phyloP scores from a whole-genome alignment of 2,329 filamentous ascomycete species.

The Cladobotryum protrusum region DNA sequence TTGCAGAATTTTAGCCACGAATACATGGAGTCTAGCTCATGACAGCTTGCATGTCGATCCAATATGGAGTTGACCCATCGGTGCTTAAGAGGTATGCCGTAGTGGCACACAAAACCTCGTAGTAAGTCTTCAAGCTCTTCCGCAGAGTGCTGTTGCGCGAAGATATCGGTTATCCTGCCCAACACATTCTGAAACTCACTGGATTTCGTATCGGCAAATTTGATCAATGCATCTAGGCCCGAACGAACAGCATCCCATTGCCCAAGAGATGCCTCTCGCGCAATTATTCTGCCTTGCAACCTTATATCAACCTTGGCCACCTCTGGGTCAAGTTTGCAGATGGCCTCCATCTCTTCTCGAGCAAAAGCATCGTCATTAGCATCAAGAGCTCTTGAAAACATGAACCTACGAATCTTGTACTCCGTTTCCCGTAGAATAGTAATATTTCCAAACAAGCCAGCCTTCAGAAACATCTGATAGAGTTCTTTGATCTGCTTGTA shows the following conservation, averaged over 20 bases:
- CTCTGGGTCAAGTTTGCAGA: constrained; percentile 17
- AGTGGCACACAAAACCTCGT: constrained; percentile 19
- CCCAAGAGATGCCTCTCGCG: constrained; percentile 22
- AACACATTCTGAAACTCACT: constrained; percentile 22
- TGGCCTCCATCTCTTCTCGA: constrained; percentile 18
- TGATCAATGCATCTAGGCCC: constrained; percentile 18
- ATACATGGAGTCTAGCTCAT: constrained; percentile 21
- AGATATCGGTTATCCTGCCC: constrained; percentile 29
- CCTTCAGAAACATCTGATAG: constrained; percentile 22
- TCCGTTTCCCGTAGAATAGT: constrained; percentile 16
- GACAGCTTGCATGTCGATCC: constrained; percentile 24
- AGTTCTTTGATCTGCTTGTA: constrained; percentile 19
- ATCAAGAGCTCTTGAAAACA: constrained; percentile 21
- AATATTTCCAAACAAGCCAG: constrained; percentile 20
- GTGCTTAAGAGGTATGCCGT: constrained; percentile 22
- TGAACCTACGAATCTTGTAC: constrained; percentile 24
- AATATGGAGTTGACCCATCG: constrained; percentile 26
- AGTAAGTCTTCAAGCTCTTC: constrained; percentile 25
- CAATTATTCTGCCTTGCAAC: constrained; percentile 22
- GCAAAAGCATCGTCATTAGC: constrained; percentile 23
- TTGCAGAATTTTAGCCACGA: constrained; percentile 29
- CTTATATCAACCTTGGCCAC: constrained; percentile 19
- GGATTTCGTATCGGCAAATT: constrained; percentile 12
- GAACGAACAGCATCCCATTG: constrained; percentile 21
- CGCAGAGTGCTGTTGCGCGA: constrained; percentile 19